Percentiles rank a stretch among this genome's conserved stretches.
Evolutionary conservation across 306 rosid genomes (phyloP).

Genomic region (Mucuna pruriens): DNA sequence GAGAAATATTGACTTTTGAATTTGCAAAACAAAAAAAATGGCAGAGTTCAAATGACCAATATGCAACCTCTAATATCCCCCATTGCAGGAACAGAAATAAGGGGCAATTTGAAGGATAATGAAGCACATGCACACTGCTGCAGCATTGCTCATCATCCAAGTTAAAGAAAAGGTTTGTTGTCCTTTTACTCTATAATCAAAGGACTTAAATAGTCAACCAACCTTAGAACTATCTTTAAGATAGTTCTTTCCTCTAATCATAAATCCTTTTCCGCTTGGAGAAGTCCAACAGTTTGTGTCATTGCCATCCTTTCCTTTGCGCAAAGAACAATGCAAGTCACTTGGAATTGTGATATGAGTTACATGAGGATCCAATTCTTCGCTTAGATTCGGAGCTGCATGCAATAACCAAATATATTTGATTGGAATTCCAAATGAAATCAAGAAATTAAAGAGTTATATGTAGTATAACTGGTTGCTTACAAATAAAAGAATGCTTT

Average conservation of each 20-base stretch:
- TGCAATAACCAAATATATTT: slow-evolving; percentile 39
- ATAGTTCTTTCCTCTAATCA: slow-evolving; percentile 93
- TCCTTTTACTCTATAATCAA: slow-evolving; percentile 25
- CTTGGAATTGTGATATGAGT: slow-evolving; percentile 57
- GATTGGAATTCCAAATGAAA: slow-evolving; percentile 20
- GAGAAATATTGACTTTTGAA: slow-evolving; percentile 2
- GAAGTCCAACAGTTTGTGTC: slow-evolving; percentile 88
- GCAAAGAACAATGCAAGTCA: slow-evolving; percentile 66
- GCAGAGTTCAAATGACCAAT: slow-evolving; percentile 32
- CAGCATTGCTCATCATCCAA: not conserved
- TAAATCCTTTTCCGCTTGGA: slow-evolving; percentile 96
- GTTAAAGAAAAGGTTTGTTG: not conserved
- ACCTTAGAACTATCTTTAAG: slow-evolving; percentile 90
- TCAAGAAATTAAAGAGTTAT: slow-evolving; percentile 24
- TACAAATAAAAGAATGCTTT: slow-evolving; percentile 16
- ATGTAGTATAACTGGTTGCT: slow-evolving; percentile 5
- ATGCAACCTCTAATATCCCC: not conserved
- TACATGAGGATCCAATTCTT: slow-evolving; percentile 64
- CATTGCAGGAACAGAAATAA: slow-evolving; percentile 2
- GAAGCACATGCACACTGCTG: slow-evolving; percentile 20
- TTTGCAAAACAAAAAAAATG: not conserved
- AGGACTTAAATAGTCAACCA: slow-evolving; percentile 29
- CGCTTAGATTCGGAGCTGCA: slow-evolving; percentile 67
- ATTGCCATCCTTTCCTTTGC: slow-evolving; percentile 64
- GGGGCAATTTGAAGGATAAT: slow-evolving; percentile 8